Percentiles rank a stretch among this genome's conserved stretches.
Conservation (phyloP, 208 protist genomes). For the Porcisia hertigi region DNA sequence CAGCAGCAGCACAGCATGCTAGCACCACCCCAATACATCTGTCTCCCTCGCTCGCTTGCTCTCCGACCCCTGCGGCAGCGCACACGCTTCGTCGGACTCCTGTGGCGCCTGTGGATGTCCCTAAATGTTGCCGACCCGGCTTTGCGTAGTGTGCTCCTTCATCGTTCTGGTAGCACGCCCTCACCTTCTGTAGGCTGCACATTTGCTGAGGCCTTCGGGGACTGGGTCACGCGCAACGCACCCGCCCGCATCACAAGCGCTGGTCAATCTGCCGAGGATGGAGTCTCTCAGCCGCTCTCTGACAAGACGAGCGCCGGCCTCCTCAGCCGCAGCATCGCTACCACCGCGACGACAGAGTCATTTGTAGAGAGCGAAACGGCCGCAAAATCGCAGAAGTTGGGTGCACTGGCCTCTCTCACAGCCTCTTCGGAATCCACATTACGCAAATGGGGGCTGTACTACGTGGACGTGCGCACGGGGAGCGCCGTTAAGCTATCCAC, state of each 20-base stretch:
- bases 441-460: slow-evolving; percentile 24
- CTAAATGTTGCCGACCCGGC: slow-evolving; percentile 32
- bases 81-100: slow-evolving; percentile 59
- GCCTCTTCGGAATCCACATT: background rate
- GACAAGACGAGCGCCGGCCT: background rate
- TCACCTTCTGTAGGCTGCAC: slow-evolving; percentile 25
- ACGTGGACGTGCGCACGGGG: slow-evolving; percentile 15
- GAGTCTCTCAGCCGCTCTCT: background rate
- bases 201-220: slow-evolving; percentile 28
- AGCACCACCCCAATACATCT: background rate
- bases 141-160: slow-evolving; percentile 17
- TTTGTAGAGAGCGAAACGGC: background rate
- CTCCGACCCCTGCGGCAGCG: slow-evolving; percentile 54
- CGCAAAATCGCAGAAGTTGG: background rate
- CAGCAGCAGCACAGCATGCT: background rate
- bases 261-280: background rate
- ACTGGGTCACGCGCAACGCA: slow-evolving; percentile 14
- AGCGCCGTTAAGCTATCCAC: slow-evolving; percentile 34
- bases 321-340: background rate
- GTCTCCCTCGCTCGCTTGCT: slow-evolving; percentile 44
- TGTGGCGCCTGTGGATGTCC: slow-evolving; percentile 63
- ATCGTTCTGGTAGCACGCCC: slow-evolving; percentile 16
- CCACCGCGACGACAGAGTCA: background rate
- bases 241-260: background rate
- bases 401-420: background rate